phyloP scores from a whole-genome alignment of 1,139 yeast species.

The Suhomyces panamericanus region DNA sequence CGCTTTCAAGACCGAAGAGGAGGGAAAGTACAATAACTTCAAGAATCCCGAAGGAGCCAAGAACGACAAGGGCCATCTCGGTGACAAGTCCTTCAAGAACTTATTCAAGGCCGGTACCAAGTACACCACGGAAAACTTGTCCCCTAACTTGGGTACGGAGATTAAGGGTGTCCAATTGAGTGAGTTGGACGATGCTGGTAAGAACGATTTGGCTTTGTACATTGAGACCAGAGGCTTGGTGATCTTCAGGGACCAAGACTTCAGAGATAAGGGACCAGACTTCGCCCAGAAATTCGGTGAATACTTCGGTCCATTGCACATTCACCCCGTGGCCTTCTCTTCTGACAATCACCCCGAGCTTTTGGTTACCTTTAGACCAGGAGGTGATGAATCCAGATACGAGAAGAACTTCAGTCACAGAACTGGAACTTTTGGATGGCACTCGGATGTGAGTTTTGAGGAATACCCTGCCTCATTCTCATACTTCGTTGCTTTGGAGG shows the following conservation, averaged over 20 bases:
- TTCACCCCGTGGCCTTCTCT: constrained; percentile 32
- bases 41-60: constrained; percentile 23
- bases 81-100: constrained; percentile 29
- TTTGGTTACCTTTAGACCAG: constrained; percentile 31
- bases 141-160: constrained; percentile 37
- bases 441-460: constrained; percentile 36
- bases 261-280: constrained; percentile 32
- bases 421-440: constrained; percentile 25
- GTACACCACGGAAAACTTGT: constrained; percentile 20
- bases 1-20: constrained; percentile 20
- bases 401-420: constrained; percentile 22
- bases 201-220: constrained; percentile 34
- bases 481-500: constrained; percentile 33
- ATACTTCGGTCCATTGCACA: constrained; percentile 35
- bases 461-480: constrained; percentile 33
- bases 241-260: constrained; percentile 34
- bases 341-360: constrained; percentile 31
- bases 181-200: constrained; percentile 31
- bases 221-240: constrained; percentile 35
- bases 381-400: constrained; percentile 27
- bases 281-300: constrained; percentile 31
- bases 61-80: constrained; percentile 31
- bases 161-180: constrained; percentile 34
- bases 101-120: constrained; percentile 26
- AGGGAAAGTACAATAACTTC: constrained; percentile 22